Conservation (phyloP, 176 grass and related monocot species). For the Carex parvula region DNA sequence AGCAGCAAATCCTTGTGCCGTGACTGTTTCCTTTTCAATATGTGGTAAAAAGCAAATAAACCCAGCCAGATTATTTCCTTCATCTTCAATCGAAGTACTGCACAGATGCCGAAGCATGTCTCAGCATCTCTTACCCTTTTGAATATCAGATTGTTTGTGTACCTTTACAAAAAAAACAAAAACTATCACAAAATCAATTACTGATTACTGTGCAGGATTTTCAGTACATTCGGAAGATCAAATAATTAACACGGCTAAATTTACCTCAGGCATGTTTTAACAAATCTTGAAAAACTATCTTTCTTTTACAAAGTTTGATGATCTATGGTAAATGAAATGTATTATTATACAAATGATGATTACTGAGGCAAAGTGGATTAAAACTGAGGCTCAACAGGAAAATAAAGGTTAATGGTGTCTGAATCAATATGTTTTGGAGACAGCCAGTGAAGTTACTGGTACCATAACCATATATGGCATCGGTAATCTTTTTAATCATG, state of each 20-base stretch:
- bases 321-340: neutral
- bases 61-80: slow-evolving; percentile 72
- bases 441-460: neutral
- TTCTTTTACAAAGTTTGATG: neutral
- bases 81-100: slow-evolving; percentile 45
- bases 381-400: neutral
- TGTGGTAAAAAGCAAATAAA: slow-evolving; percentile 50
- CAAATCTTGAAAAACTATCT: neutral
- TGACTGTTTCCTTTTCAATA: slow-evolving; percentile 76
- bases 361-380: neutral
- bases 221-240: neutral
- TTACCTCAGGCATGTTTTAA: neutral
- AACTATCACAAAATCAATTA: neutral
- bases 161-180: slow-evolving; percentile 38
- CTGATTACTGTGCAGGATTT: neutral
- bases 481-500: neutral
- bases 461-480: neutral
- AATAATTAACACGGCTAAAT: neutral
- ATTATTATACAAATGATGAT: neutral
- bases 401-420: neutral
- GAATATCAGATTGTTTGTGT: slow-evolving; percentile 58
- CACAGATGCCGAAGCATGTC: slow-evolving; percentile 30
- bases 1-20: slow-evolving; percentile 51
- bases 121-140: slow-evolving; percentile 40
- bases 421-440: neutral